Base-by-base conservation (phyloP, 169 alveolate genomes). In the Cryptosporidium parvum region DNA sequence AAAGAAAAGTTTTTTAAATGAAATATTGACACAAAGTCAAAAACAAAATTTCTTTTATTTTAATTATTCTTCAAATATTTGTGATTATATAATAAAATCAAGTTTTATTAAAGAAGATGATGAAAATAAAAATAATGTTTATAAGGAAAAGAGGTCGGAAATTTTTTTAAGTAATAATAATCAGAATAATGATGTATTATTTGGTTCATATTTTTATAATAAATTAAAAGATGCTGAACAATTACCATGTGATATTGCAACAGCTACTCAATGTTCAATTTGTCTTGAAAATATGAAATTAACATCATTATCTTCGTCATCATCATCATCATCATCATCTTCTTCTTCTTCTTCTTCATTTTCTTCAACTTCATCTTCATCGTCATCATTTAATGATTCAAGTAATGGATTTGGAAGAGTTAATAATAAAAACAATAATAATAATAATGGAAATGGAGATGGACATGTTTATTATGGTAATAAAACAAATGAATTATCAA, bases 211-310 rank as follows among this genome's bases (percentile, higher is more conserved):
- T 42, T 80, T 80, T 65, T 80, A 61, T 26, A 45, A 80, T 26
- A 80, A 80, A 42, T 80, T 80, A 42, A 80, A 39, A 31, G 73
- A 62, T 62, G 23, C 65, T 18, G 80, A 80, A 18, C 89, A 80
- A 33, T 35, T 80, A 26, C 89, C 89, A 62, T 80, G 89, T 1
- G 89, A 80, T 23, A 80, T 80, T 61, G 89, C 89, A 31, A 23
- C 58, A 80, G 72, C 89, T 21, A 80, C 89, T 29, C 89, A 80
- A n/a, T 80, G 89, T 62, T 61, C 52, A 23, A 56, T 39, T 18
- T 80, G 89, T 65, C 16, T 26, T 26, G 9, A 53, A 58, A 53
- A n/a, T 31, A 42, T 58, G 39, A 72, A 52, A 33, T n/a, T 53
- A 2, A 1, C 67, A 16, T 56, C 67, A 5, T 56, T 37, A 56